Evolutionary conservation across 2,329 filamentous ascomycete genomes (phyloP).

Genomic region (Hypoxylon sp.): DNA sequence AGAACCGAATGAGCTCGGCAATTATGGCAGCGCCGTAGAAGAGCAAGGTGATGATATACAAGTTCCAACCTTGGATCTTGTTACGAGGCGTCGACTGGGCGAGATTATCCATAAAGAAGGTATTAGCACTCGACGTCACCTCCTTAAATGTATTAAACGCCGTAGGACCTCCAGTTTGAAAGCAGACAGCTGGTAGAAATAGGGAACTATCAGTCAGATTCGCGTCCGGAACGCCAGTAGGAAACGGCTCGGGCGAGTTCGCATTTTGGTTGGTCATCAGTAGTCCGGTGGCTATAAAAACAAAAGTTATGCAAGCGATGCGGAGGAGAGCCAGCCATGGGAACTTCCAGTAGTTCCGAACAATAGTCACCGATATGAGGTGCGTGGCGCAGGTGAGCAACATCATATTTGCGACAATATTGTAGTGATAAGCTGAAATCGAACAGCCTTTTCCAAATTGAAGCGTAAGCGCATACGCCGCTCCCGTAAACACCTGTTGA

Average conservation of each 20-base stretch:
- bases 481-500: constrained; percentile 58
- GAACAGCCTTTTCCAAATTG: constrained; percentile 54
- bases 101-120: constrained; percentile 43
- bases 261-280: constrained; percentile 54
- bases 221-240: constrained; percentile 49
- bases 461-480: constrained; percentile 56
- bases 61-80: constrained; percentile 50
- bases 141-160: constrained; percentile 36
- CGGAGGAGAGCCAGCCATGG: constrained; percentile 52
- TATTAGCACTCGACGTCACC: constrained; percentile 28
- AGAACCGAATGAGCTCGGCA: constrained; percentile 45
- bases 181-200: constrained; percentile 55
- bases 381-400: constrained; percentile 57
- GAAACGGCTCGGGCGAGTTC: constrained; percentile 44
- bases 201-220: constrained; percentile 46
- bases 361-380: constrained; percentile 55
- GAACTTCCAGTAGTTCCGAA: constrained; percentile 56
- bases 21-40: constrained; percentile 48
- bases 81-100: constrained; percentile 41
- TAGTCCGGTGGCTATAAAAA: constrained; percentile 54
- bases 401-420: constrained; percentile 56
- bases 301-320: constrained; percentile 49
- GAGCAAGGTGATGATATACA: constrained; percentile 47
- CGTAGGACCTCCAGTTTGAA: constrained; percentile 44
- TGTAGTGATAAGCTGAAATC: constrained; percentile 57